Base-by-base conservation (phyloP, 441 rosid genomes). In the Gossypium laxum region DNA sequence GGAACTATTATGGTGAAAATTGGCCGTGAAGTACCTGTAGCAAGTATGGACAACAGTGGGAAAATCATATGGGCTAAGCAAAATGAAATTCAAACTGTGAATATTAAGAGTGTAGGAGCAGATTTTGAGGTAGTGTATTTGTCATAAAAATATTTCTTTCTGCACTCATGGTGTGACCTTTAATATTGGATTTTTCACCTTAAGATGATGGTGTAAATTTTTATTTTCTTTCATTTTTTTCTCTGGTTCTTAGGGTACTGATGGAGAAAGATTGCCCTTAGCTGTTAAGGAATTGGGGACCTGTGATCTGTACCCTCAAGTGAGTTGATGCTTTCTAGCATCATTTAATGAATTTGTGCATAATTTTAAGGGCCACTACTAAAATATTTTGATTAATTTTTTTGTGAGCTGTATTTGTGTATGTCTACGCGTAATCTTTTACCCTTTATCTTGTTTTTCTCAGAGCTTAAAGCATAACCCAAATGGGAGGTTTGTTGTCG, bases 41-140 rank as follows among this genome's bases (percentile, higher is more conserved):
- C 99, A 67, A 94, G 99, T 77, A 94, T 94, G 99, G 99, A 94
- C 80, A 92, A 83, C 81, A 89, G 97, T 82, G 99, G 99, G 74
- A 94, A 92, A 82, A 88, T 94, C 76, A 92, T 94, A 74, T 94
- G 99, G 99, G 99, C 99, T 24, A 94, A 90, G 80, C 99, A 94
- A 80, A 94, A 92, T 83, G 99, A 94, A 83, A 89, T 94, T 76
- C 99, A 92, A 77, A 92, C 99, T 60, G 96, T 94, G 72, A 94
- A 94, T 81, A 92, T 94, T 83, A 92, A 91, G 91, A 92, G 86
- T 72, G 86, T 92, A 43, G 97, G 95, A 67, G 88, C 94, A 77
- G 99, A 94, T 88, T 87, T 78, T 77, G 99, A 91, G 99, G 98
- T 91, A 70, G 0, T 56, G 19, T 57, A 14, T 70, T 70, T 58